phyloP scores from a whole-genome alignment of 2,329 filamentous ascomycete genomes.

The Stemphylium lycopersici region DNA sequence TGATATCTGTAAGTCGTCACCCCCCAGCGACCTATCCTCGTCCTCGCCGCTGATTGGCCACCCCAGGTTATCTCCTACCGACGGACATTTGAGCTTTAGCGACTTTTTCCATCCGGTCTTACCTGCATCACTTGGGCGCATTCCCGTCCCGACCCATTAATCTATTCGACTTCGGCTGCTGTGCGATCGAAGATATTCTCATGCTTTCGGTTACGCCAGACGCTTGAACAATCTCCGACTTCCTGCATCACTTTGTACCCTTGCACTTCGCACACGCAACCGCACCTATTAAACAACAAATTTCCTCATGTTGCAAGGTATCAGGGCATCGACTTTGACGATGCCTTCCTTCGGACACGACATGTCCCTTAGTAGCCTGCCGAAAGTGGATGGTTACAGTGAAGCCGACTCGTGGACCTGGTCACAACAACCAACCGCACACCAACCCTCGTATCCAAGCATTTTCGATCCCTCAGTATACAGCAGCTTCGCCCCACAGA shows the following conservation, averaged over 20 bases:
- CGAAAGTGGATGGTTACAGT: slow-evolving; percentile 42
- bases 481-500: slow-evolving; percentile 29
- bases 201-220: slow-evolving; percentile 7
- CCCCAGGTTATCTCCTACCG: not conserved
- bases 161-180: not conserved
- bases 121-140: not conserved
- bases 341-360: slow-evolving; percentile 47
- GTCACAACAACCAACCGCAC: slow-evolving; percentile 34
- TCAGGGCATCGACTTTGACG: slow-evolving; percentile 42
- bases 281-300: not conserved
- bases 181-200: slow-evolving; percentile 3
- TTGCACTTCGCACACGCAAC: slow-evolving; percentile 7
- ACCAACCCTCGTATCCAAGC: slow-evolving; percentile 31
- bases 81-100: not conserved
- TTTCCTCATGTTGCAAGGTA: slow-evolving; percentile 47
- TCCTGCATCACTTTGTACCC: not conserved
- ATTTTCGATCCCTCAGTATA: slow-evolving; percentile 44
- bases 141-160: not conserved
- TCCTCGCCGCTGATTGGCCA: not conserved
- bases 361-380: slow-evolving; percentile 38
- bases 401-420: slow-evolving; percentile 43
- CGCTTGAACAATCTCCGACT: not conserved
- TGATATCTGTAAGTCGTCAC: slow-evolving; percentile 8
- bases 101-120: not conserved
- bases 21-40: not conserved